Evolutionary conservation across 1,284 basidiomycete species (phyloP), one percentile per base, ranked within the genome.

Genomic region (Kalmanozyma brasiliensis): DNA sequence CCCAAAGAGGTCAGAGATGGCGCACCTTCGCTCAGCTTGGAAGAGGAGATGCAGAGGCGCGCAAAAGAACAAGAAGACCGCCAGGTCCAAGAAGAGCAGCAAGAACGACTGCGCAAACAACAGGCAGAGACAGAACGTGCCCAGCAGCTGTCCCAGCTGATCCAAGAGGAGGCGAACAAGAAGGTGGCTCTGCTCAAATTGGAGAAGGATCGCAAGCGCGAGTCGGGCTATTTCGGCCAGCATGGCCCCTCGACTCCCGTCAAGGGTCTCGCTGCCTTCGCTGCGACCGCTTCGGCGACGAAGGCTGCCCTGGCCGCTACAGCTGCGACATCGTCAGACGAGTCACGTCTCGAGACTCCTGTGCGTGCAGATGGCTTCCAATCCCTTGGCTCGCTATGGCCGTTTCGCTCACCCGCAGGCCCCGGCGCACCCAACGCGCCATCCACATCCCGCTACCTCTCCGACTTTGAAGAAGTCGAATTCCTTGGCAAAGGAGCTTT

Each of bases 401-500:
- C 77, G 13, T 66, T 79, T 22, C 61, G 71, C 10, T 29, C 69
- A n/a, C 61, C 67, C 20, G 34, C 61, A 1, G 49, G 55, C 11
- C 26, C 56, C 4, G 44, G 59, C 4, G 46, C 46, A 8, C 14
- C 63, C 14, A 59, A 59, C 16, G 63, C 58, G 23, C 40, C 47
- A 0, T 24, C 70, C 16, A 48, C 64, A 8, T 80, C 78, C 23
- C 74, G 81, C 9, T 82, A 81, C 49, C 51, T 76, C 16, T 76
- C 69, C 20, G 81, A 82, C 63, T 82, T 82, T 45, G 77, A 79
- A 38, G 79, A 82, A 53, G 73, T 82, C 30, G 77, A 78, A 38
- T 80, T 81, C 44, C 69, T 83, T 8, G 94, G 94, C 1, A 91
- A 90, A 79, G 94, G 94, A 1, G 93, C 91, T 0, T 98, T 94